Percentiles rank a stretch among this genome's conserved stretches.
phyloP scores from a whole-genome alignment of 768 basidiomycete species.

The Psilocybe tampanensis region DNA sequence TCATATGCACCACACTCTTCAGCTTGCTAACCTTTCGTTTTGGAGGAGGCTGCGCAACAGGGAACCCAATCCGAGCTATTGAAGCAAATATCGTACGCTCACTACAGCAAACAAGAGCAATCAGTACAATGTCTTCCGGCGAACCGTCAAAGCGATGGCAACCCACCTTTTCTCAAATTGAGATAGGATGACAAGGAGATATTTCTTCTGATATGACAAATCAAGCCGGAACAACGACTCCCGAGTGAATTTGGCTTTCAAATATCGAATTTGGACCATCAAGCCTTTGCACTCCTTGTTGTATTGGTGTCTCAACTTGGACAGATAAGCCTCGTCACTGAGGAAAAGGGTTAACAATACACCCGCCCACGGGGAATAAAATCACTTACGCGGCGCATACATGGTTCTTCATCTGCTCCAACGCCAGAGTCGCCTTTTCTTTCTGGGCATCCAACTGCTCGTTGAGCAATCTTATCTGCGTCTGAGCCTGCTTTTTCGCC shows the following conservation, averaged over 20 bases:
- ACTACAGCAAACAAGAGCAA: background rate
- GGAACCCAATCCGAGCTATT: constrained; percentile 77
- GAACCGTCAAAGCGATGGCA: background rate
- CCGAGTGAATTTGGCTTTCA: constrained; percentile 89
- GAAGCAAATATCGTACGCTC: constrained; percentile 66
- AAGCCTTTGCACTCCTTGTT: constrained; percentile 90
- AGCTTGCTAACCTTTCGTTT: constrained; percentile 49
- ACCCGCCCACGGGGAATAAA: background rate
- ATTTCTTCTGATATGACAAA: constrained; percentile 85
- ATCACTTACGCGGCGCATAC: constrained; percentile 59
- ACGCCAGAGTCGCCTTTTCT: constrained; percentile 44
- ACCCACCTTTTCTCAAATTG: constrained; percentile 72
- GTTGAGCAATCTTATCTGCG: constrained; percentile 64
- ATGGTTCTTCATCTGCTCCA: constrained; percentile 54
- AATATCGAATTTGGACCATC: constrained; percentile 86
- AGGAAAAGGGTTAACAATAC: background rate
- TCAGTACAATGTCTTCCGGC: background rate
- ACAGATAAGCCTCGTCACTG: constrained; percentile 59
- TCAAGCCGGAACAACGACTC: constrained; percentile 80
- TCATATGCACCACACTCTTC: constrained; percentile 54
- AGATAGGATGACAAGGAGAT: constrained; percentile 74
- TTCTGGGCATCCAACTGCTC: constrained; percentile 65
- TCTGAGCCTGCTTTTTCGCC: constrained; percentile 65
- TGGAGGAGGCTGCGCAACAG: constrained; percentile 38
- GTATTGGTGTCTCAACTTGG: constrained; percentile 62